phyloP scores from a whole-genome alignment of 2,329 filamentous ascomycete genomes.

The Cryoendolithus antarcticus region DNA sequence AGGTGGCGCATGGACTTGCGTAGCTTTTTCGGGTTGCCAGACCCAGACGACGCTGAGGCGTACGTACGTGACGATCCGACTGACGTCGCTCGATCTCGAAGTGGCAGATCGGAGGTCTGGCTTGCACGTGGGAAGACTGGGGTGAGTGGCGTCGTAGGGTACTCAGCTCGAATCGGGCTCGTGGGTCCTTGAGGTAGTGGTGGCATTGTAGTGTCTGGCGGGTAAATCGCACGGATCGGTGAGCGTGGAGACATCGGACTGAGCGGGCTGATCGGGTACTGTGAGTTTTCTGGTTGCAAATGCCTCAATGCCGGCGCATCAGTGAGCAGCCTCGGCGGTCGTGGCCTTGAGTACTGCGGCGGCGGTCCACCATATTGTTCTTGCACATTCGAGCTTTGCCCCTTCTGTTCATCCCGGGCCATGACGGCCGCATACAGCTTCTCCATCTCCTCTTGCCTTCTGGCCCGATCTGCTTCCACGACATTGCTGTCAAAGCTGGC shows the following conservation, averaged over 20 bases:
- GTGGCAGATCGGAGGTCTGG: background rate
- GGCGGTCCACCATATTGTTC: conserved; percentile 1
- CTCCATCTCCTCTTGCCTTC: conserved; percentile 73
- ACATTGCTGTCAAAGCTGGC: conserved; percentile 65
- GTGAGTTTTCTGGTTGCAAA: conserved; percentile 8
- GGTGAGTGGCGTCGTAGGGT: conserved; percentile 5
- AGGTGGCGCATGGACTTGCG: conserved; percentile 38
- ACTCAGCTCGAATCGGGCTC: conserved; percentile 18
- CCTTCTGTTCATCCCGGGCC: conserved; percentile 60
- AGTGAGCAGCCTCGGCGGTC: conserved; percentile 14
- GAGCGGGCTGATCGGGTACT: conserved; percentile 19
- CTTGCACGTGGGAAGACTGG: conserved; percentile 1
- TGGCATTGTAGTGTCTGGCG: conserved; percentile 22
- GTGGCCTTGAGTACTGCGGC: conserved; percentile 7
- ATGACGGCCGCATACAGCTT: conserved; percentile 84
- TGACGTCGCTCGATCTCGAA: background rate
- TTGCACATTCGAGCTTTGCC: conserved; percentile 3
- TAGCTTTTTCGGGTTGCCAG: conserved; percentile 9
- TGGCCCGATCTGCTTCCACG: conserved; percentile 59
- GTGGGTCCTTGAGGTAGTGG: conserved; percentile 11
- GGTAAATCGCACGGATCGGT: conserved; percentile 36
- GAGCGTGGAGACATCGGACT: conserved; percentile 24
- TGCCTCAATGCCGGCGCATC: conserved; percentile 14
- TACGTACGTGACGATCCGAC: conserved; percentile 14
- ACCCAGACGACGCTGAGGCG: background rate